Base-by-base conservation (phyloP, 305 asterid genomes). In the Fraxinus paxiana region DNA sequence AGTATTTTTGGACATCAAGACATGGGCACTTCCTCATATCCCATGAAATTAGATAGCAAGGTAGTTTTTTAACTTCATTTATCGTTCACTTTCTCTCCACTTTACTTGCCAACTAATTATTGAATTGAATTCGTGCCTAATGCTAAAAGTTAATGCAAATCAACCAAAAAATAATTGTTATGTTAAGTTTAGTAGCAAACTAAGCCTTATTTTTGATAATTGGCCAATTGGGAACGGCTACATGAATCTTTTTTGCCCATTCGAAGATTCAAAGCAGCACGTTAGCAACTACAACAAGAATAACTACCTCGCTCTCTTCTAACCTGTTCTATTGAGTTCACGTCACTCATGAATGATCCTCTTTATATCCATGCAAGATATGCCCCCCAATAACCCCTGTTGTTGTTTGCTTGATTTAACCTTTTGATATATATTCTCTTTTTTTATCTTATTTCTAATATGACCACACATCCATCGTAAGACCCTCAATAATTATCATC, bases 21-120 rank as follows among this genome's bases (percentile, higher is more conserved):
- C 74, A 35, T 72, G 20, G 84, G 81, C 41, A 65, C 88, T 35
- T 82, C 81, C 79, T 85, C 91, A 18, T 80, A 41, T 82, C 89
- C 87, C 61, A 85, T 77, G 73, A 88, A 84, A 81, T 72, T 80
- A 54, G 91, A 87, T 18, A 88, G 85, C 85, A 85, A 87, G 97
- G 98, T 93, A 59, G 31, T 73, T 71, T 63, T 79, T 65, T 48
- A 59, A 76, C 73, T 79, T 81, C 67, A 7, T 51, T 41, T 69
- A 48, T 69, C 78, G 65, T 75, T 69, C 65, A 18, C 56, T 54
- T 59, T 51, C 41, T 48, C 18, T 15, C 34, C 10, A 33, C 22
- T 76, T 41, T 74, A 75, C 76, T 76, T 33, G 76, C 26, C 56
- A n/a, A 65, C 24, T 51, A 24, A 10, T 24, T 71, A 59, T 20